Evolutionary conservation across 2,329 filamentous ascomycete species (phyloP), one percentile per base, ranked within the genome.

Genomic region (Microdochium trichocladiopsis): DNA sequence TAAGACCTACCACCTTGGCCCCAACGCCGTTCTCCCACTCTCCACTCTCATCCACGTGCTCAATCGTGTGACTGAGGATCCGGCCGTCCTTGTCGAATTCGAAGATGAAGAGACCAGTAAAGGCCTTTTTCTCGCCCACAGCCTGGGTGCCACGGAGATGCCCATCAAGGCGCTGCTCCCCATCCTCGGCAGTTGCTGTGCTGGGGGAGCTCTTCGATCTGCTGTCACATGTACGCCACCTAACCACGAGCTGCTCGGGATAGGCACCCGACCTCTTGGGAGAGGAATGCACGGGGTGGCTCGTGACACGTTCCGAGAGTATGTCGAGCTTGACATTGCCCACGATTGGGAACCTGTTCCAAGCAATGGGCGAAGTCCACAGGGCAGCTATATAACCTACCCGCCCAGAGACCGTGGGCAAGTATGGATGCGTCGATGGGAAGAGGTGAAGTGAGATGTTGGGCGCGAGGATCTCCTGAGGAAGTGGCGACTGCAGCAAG

Each of bases 281-380:
- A 22, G 76, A 65, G 52, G 78, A 69, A 63, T 72, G 74, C 25
- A 75, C 60, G 8, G 75, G 75, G 57, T 77, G 78, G 55, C 82
- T 80, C 53, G 87, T 82, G 80, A 99, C 94, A 60, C 93, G 88
- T 74, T 96, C 92, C 12, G 89, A 93, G 18, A 95, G 70, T 50
- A 99, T 94, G 61, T 90, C 84, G 11, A 99, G 80, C 60, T 84
- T 86, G 47, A 96, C 90, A 63, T 96, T 95, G 58, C 93, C 92
- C 28, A 96, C 80, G 21, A 97, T 82, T 2, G 94, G 94, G 1
- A 99, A 80, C 25, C 89, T 84, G 63, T 95, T 95, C 94, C 94
- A 99, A 25, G 92, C 93, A 50, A 99, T 87, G 0, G 94, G 94
- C 0, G 92, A 91, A 1, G 94, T 96, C 92, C 92, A 97, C 36